Conservation (phyloP, 2,329 filamentous ascomycete species). For the Pseudogymnoascus sp. region DNA sequence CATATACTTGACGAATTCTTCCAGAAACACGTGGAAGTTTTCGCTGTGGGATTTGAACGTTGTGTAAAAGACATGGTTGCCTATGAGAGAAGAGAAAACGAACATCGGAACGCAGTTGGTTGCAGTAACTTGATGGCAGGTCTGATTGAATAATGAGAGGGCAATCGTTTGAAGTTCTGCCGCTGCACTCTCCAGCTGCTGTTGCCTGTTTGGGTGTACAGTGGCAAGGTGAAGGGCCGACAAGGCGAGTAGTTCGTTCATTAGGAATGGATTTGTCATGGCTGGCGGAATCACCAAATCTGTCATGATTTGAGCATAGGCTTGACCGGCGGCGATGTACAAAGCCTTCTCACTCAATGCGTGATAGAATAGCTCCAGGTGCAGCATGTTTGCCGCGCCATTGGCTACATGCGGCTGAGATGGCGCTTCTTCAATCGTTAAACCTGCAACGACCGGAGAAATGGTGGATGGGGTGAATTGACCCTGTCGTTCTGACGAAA, state of each 20-base stretch:
- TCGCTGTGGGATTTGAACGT: constrained; percentile 27
- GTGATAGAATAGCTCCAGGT: constrained; percentile 37
- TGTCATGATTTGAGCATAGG: neutral
- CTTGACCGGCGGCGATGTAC: neutral
- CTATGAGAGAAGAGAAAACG: constrained; percentile 28
- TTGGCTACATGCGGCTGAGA: neutral
- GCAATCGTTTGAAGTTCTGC: constrained; percentile 28
- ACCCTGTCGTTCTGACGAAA: neutral
- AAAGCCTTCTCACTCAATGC: constrained; percentile 18
- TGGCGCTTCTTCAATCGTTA: neutral
- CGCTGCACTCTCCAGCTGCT: constrained; percentile 26
- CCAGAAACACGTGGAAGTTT: constrained; percentile 27
- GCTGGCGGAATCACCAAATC: constrained; percentile 18
- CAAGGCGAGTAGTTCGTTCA: constrained; percentile 31
- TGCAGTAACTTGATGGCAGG: constrained; percentile 16
- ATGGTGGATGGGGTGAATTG: neutral
- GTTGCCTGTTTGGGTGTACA: constrained; percentile 19
- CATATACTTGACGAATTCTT: constrained; percentile 26
- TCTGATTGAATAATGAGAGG: constrained; percentile 27
- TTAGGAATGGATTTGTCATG: constrained; percentile 28
- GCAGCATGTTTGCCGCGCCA: constrained; percentile 26
- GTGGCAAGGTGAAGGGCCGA: constrained; percentile 32
- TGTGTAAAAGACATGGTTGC: constrained; percentile 33
- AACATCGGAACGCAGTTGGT: constrained; percentile 28
- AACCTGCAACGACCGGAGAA: neutral